Conservation (phyloP, 2,329 filamentous ascomycete species). For the Talaromyces pinophilus region DNA sequence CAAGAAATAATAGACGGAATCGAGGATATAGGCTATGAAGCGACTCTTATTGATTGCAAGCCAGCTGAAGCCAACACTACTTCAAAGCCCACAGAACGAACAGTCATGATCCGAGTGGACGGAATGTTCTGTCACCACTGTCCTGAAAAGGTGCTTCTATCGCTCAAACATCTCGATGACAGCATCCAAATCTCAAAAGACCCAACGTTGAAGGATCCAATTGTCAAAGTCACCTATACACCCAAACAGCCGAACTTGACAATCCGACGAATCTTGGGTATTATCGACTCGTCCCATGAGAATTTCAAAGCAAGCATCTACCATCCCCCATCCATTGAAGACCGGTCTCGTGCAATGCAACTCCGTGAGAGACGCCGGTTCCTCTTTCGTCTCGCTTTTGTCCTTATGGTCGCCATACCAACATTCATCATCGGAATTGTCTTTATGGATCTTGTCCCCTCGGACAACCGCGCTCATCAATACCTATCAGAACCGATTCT, state of each 20-base stretch:
- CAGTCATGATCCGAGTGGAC: slow-evolving; percentile 65
- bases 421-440: slow-evolving; percentile 86
- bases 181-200: slow-evolving; percentile 40
- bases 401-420: slow-evolving; percentile 70
- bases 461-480: slow-evolving; percentile 57
- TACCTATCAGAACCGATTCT: slow-evolving; percentile 72
- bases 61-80: slow-evolving; percentile 33
- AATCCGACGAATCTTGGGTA: slow-evolving; percentile 69
- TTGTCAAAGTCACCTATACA: slow-evolving; percentile 69
- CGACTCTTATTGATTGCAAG: slow-evolving; percentile 54
- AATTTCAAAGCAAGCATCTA: slow-evolving; percentile 70
- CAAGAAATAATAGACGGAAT: slow-evolving; percentile 52
- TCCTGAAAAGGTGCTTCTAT: slow-evolving; percentile 50
- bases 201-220: slow-evolving; percentile 63
- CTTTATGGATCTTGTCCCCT: slow-evolving; percentile 79
- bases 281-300: slow-evolving; percentile 66
- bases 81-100: slow-evolving; percentile 47
- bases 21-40: slow-evolving; percentile 66
- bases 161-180: slow-evolving; percentile 46
- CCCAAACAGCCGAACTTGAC: slow-evolving; percentile 70
- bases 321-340: slow-evolving; percentile 79
- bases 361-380: slow-evolving; percentile 68
- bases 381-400: slow-evolving; percentile 68
- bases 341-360: slow-evolving; percentile 73
- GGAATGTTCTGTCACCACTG: slow-evolving; percentile 77